Base-by-base conservation (phyloP, 768 basidiomycete genomes). In the Galerina marginata region DNA sequence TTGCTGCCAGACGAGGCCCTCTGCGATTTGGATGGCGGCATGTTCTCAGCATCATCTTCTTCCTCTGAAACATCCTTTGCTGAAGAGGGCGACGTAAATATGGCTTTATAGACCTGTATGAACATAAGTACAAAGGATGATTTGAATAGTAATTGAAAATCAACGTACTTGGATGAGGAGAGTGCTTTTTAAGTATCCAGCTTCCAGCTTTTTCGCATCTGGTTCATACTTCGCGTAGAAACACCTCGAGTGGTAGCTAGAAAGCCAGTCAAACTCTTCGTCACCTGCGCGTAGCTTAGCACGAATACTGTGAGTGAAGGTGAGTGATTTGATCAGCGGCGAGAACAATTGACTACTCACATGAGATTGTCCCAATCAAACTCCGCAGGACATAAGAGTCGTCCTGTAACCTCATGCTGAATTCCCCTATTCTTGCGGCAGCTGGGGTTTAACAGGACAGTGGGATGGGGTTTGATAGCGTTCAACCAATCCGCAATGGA, bases 351-450 rank as follows among this genome's bases (percentile, higher is more conserved):
- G 7, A 42, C 2, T 15, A 64, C 64, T 23, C 47, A 69, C 69
- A 36, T 60, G 4, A n/a, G 46, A 36, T 75, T 51, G 16, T 60
- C 57, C 68, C 69, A 74, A 45, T 75, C 63, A 43, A 66, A 63
- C 11, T 69, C 64, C n/a, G 68, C 65, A 0, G 72, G 72, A 40
- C 71, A 74, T 2, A 77, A 63, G 5, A 74, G 65, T 1, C 54
- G 44, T 0, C 74, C 72, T 3, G 70, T 73, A 0, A 68, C 38
- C 20, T 72, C 69, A 56, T 76, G 68, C 37, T n/a, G 15, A 15
- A 63, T 20, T 16, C 62, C 62, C 7, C 54, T 25, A 37, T 46
- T 39, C 4, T 50, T 26, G n/a, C 38, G 47, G 26, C 16, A 37
- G 14, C 56, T 47, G 15, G 25, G 47, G 33, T 45, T 58, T 6